Evolutionary conservation across 371 early-diverging fungal genomes (phyloP), one percentile per base, ranked within the genome.

Genomic region (Dinochytrium kinnereticum): DNA sequence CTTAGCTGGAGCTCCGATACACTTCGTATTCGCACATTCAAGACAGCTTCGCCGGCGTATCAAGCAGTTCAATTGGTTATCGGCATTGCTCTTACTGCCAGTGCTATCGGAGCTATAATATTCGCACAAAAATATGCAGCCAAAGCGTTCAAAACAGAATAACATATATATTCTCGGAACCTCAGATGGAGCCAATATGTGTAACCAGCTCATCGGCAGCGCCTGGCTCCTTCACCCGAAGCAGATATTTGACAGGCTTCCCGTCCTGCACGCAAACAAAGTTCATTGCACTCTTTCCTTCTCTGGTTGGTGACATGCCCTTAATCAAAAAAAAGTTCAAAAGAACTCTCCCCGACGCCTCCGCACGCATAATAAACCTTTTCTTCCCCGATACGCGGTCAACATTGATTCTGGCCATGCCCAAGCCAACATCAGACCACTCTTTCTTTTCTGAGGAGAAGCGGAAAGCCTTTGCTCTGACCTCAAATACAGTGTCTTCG

Each of bases 11-110:
- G 87, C 36, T 7, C 87, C 86, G 81, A 89, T 59, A 74, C 81
- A 3, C 79, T 88, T 17, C 77, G 84, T 0, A 77, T 91, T 40
- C 79, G 92, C 13, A 78, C 91, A 3, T 93, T 90, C 68, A 73
- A 82, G 3, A 82, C 83, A 10, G 83, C 86, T 0, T 89, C 90
- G 0, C 80, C 82, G 50, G 70, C 69, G 0, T 86, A 89, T 30
- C 90, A 92, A 72, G 78, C 80, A 7, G 81, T 89, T 30, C 89
- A 92, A 73, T 75, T 93, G 19, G 88, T 85, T 0, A 78, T 89
- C 36, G 94, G 92, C 0, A 59, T 91, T 21, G 71, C 68, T 0
- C 24, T 84, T 17, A 84, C 85, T 34, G 61, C n/a, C 37, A 31
- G 30, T 17, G 61, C 34, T 34, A 61, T 61, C 13, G 30, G 36